Base-by-base conservation (phyloP, 83 land plant species). In the Diphasiastrum complanatum region DNA sequence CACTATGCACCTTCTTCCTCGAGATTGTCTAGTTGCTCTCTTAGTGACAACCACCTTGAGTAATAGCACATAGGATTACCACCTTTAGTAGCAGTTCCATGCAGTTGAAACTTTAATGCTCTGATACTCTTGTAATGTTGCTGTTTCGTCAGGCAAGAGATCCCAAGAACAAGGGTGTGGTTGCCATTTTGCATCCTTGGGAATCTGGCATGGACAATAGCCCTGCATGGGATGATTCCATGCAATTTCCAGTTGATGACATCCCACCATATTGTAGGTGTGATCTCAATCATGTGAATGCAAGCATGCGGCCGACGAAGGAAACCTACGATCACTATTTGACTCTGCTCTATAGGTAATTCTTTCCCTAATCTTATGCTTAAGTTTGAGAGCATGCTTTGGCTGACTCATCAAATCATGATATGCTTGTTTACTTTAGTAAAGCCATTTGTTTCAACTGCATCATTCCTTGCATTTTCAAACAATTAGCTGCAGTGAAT, bases 91-190 rank as follows among this genome's bases (percentile, higher is more conserved):
- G n/a, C n/a, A n/a, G n/a, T n/a, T n/a, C n/a, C n/a, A n/a, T n/a
- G n/a, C n/a, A n/a, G n/a, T n/a, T n/a, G n/a, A n/a, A n/a, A n/a
- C n/a, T n/a, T n/a, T n/a, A n/a, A n/a, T n/a, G n/a, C n/a, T n/a
- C n/a, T n/a, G n/a, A n/a, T n/a, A n/a, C n/a, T n/a, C n/a, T n/a
- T n/a, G n/a, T n/a, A n/a, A n/a, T n/a, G n/a, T n/a, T n/a, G n/a
- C n/a, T n/a, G n/a, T n/a, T n/a, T n/a, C n/a, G n/a, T n/a, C 56
- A 60, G 63, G 68, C 68, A 3, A 26, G 68, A 12, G 68, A 65
- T 51, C 68, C 68, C 12, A 25, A 65, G 19, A 50, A 50, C 25
- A 65, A 25, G 6, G 68, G 68, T 18, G 41, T 65, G 64, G 68
- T 65, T 51, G 68, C 68, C 0, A 65, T 50, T 1, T 14, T 65